These are phyloP conservation scores for Colletotrichum chrysophilum DNA, from an alignment of 2,329 filamentous ascomycete genomes.

Conservation along the genomic window DNA sequence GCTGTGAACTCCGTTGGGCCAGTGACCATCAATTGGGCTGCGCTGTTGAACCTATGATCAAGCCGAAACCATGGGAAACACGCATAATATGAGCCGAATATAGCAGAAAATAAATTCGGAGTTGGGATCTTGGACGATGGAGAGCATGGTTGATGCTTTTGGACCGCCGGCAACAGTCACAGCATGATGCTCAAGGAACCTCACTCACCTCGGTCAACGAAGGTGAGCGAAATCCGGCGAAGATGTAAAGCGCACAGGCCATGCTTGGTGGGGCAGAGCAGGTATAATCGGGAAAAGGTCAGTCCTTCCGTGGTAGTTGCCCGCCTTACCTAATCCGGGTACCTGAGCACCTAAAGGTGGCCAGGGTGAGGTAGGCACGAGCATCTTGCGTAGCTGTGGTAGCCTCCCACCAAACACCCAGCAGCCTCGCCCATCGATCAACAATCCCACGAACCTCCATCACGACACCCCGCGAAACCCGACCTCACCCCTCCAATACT, in stretches of 20 bases:
- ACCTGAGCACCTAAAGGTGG: constrained; percentile 3
- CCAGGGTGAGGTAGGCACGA: constrained; percentile 23
- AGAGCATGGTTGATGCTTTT: background rate
- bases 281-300: constrained; percentile 12
- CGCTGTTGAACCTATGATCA: background rate
- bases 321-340: constrained; percentile 21
- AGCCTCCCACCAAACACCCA: constrained; percentile 22
- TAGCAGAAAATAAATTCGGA: background rate
- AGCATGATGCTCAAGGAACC: background rate
- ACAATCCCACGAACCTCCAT: background rate
- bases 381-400: constrained; percentile 23
- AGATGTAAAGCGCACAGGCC: background rate
- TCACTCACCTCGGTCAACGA: background rate
- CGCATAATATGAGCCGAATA: background rate
- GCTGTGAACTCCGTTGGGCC: background rate
- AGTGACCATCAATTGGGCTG: background rate
- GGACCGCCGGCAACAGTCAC: background rate
- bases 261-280: background rate
- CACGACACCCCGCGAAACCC: background rate
- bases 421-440: constrained; percentile 5
- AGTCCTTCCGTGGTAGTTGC: background rate
- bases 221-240: background rate
- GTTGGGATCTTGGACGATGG: background rate
- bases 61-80: background rate
- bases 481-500: background rate